Evolutionary conservation across 2,329 filamentous ascomycete species (phyloP), one percentile per base, ranked within the genome.

Genomic region (Fusarium piperis): DNA sequence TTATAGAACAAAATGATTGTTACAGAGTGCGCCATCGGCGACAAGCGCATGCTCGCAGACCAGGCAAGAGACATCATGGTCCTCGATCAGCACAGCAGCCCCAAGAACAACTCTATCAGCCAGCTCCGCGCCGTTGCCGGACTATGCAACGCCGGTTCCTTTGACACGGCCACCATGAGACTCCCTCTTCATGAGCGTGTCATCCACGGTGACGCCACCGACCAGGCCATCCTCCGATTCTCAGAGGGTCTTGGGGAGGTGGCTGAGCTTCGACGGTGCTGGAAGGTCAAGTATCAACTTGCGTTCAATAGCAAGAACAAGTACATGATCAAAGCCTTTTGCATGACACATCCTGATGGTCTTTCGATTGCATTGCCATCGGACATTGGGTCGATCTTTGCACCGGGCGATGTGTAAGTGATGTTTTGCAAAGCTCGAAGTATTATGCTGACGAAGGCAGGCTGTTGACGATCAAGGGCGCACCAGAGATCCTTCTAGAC

Each of bases 241-340:
- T 90, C 92, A 0, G 92, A 94, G 78, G 83, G 83, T 4, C 83
- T 94, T 0, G 74, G 73, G 3, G 68, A 73, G 0, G 89, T 93
- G 0, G 80, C 85, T 1, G 86, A 91, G 57, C 81, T 92, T 6
- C 87, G 90, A 9, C 83, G 85, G 15, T 84, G 86, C 69, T 94
- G 91, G 91, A 86, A 87, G 58, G 90, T 88, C 59, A 86, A 88
- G 2, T 94, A 90, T 73, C 89, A 92, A 60, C 83, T 93, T 30
- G 88, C 91, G 0, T 95, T 95, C 79, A 94, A 94, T 82, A 93
- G 91, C 81, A 93, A 93, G 83, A 94, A 94, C 82, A 95, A 95
- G 80, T 94, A 90, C 78, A 94, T 94, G 89, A 88, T 94, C 61
- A 86, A 89, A 35, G 86, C 90, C 1, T 87, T 91, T 55, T 83